These are phyloP conservation scores for Corymbia maculata DNA, from an alignment of 345 rosid genomes.

Conservation along the genomic window DNA sequence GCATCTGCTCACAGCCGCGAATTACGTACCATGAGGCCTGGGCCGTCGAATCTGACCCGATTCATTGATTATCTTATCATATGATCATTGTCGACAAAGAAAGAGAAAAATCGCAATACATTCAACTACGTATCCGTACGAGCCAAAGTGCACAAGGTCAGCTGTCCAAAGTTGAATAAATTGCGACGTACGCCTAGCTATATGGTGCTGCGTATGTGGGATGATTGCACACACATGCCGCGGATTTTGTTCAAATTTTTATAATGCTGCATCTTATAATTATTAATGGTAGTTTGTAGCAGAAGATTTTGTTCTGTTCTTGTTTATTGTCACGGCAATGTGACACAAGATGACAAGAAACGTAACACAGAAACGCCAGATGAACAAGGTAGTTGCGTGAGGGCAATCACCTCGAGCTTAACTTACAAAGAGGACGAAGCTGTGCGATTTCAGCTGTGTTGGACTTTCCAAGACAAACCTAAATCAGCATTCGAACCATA, in stretches of 20 bases:
- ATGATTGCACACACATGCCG: background rate
- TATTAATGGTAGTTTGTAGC: background rate
- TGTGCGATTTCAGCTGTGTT: background rate
- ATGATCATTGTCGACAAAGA: background rate
- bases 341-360: background rate
- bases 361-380: background rate
- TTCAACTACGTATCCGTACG: background rate
- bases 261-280: background rate
- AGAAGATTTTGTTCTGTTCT: background rate
- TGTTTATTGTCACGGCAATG: background rate
- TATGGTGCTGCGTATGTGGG: background rate
- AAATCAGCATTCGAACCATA: background rate
- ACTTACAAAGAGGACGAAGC: background rate
- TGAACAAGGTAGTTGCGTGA: background rate
- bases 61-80: background rate
- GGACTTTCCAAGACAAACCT: background rate
- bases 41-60: background rate
- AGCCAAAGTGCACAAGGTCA: background rate
- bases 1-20: background rate
- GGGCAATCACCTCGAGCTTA: background rate
- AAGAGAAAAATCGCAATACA: background rate
- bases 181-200: background rate
- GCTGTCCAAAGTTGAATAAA: background rate
- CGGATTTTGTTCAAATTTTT: background rate
- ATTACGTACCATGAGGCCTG: background rate